Percentiles rank a stretch among this genome's conserved stretches.
Conservation (phyloP, 2,329 filamentous ascomycete species). For the Aspergillus sp. region DNA sequence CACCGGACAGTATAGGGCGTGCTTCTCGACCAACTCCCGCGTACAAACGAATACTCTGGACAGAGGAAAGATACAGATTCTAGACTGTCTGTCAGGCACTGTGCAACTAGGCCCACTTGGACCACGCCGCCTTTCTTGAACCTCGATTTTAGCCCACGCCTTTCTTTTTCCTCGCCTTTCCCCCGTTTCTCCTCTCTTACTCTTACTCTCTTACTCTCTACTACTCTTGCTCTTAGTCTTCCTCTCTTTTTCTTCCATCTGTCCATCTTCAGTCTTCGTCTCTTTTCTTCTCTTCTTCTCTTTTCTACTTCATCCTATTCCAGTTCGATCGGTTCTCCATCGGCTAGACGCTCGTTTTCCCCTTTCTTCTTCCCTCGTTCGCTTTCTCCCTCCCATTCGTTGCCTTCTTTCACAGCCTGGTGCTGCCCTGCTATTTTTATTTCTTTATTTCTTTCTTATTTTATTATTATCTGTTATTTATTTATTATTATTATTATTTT, state of each 20-base stretch:
- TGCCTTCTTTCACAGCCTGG: constrained; percentile 17
- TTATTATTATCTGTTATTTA: background rate
- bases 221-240: background rate
- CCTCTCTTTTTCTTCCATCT: background rate
- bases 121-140: too few species aligned
- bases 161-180: too few species aligned
- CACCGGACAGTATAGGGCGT: too few species aligned
- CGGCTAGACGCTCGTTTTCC: constrained; percentile 4
- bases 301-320: constrained; percentile 3
- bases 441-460: constrained; percentile 12
- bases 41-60: too few species aligned
- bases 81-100: too few species aligned
- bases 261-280: background rate
- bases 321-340: background rate
- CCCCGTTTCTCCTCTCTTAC: background rate
- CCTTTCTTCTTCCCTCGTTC: constrained; percentile 10
- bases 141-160: too few species aligned
- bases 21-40: too few species aligned
- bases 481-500: background rate
- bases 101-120: too few species aligned
- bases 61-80: too few species aligned
- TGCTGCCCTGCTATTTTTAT: constrained; percentile 16
- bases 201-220: background rate
- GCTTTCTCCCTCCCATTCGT: constrained; percentile 8
- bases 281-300: constrained; percentile 1